Evolutionary conservation across 129 eudicot species (phyloP), one percentile per base, ranked within the genome.

Genomic region (Lactuca saligna): DNA sequence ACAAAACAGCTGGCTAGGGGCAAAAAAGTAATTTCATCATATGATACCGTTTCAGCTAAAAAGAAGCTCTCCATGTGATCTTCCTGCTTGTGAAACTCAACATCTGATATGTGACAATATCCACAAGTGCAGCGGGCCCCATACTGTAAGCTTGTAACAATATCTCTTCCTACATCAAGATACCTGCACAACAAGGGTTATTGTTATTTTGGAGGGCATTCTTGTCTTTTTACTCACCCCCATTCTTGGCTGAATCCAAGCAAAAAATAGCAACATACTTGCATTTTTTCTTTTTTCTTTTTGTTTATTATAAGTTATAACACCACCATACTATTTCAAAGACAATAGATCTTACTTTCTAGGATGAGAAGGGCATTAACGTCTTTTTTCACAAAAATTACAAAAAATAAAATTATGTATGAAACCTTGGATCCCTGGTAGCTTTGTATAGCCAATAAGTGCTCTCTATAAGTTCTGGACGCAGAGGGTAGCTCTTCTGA

Each of bases 31-130:
- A 65, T 48, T 50, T 48, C 17, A 9, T 25, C 37, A 6, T 7
- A 42, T 37, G 80, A 73, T 85, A 93, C 98, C 29, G 98, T 93
- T 81, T 93, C 98, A 4, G 98, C 95, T 66, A 89, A 82, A 76
- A 93, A 93, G 85, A 93, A 93, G 85, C 98, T 93, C 76, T 93
- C 98, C 98, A 89, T 93, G 80, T 93, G 90, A 79, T 93, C 98
- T 83, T 93, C 98, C 78, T 87, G 96, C 73, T 74, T 83, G 79
- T 93, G 98, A 78, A 70, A 75, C 82, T 93, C 98, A 0, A 93
- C 98, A 75, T 93, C 98, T 62, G 90, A 73, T 58, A 93, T 93
- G 82, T 89, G 98, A 71, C 98, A 93, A 85, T 93, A 93, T 65
- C 98, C 98, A 75, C 98, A 93, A 25, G 97, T 82, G 83, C 98